Base-by-base conservation (phyloP, 768 basidiomycete species). In the Calocera viscosa region DNA sequence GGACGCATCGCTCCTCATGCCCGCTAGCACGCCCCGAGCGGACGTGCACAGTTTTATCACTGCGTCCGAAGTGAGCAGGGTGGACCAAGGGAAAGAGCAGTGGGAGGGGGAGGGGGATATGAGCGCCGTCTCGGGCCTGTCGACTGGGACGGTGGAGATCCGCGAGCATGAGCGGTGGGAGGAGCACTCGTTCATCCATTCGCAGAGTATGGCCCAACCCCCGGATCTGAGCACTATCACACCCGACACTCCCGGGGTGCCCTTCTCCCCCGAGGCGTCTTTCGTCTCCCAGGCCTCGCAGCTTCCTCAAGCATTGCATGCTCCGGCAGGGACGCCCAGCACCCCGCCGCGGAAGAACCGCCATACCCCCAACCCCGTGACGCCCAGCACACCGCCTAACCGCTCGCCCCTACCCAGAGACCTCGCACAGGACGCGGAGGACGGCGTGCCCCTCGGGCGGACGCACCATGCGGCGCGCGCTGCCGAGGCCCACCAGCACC, bases 381-480 rank as follows among this genome's bases (percentile, higher is more conserved):
- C 53, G 30, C 53, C 53, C 22, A 60, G 30, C 30, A 60, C 53
- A 2, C 53, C 53, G 26, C 53, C 53, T 11, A 60, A 60, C 22
- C 53, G 53, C 26, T 26, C 24, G 5, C 24, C 26, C 5, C 16
- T 47, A 3, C 26, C 53, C 8, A 5, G 30, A 2, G 53, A 60
- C 7, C 53, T 47, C 19, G 43, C 24, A 26, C 14, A 60, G 53
- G 53, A 60, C 22, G 30, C 82, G 8, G 86, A 87, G 73, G 82
- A 81, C 66, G 86, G 86, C 1, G 75, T 87, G 65, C 84, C 85
- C 3, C 82, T 85, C 60, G 87, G 86, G 24, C 81, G 84, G 19
- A 81, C 80, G 22, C 87, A 86, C 74, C 86, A 86, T 69, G 79
- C 81, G 7, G 82, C 85, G 43, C 80, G 84, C 32, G 77, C 11